These are phyloP conservation scores for Phycomyces blakesleeanus DNA, from an alignment of 192 early-diverging fungal species.

Conservation along the genomic window DNA sequence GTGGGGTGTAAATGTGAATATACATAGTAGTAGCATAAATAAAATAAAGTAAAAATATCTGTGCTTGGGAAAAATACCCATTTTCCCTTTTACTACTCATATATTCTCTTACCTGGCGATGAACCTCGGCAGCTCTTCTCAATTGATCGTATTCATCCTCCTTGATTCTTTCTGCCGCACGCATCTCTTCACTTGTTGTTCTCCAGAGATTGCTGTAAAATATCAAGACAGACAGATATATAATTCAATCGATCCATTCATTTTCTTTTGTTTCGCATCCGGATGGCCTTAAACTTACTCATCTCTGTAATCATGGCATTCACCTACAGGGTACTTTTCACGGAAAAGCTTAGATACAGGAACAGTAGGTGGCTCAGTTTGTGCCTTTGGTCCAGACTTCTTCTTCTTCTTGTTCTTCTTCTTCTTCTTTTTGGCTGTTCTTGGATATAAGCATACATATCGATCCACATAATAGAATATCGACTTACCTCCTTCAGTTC, in stretches of 20 bases:
- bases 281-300: too few relatives aligned
- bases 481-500: not conserved
- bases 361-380: slow-evolving; percentile 63
- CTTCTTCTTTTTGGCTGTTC: slow-evolving; percentile 23
- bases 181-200: slow-evolving; percentile 91
- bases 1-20: not conserved
- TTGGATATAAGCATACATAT: not conserved
- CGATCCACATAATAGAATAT: not conserved
- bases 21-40: too few relatives aligned
- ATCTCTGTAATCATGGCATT: slow-evolving; percentile 81
- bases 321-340: slow-evolving; percentile 77
- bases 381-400: slow-evolving; percentile 58
- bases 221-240: not conserved
- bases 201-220: slow-evolving; percentile 72
- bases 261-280: too few relatives aligned
- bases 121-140: slow-evolving; percentile 90
- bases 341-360: slow-evolving; percentile 83
- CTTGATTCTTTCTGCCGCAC: slow-evolving; percentile 70
- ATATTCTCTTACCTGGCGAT: slow-evolving; percentile 55
- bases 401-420: slow-evolving; percentile 65
- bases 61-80: too few relatives aligned
- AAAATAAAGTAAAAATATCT: not conserved
- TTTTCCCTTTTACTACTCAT: too few relatives aligned
- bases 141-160: slow-evolving; percentile 76
- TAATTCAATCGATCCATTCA: not conserved